A percentile compares a stretch with the other conserved stretches of the same genome.
Conservation (phyloP, 495 filamentous ascomycete genomes). For the Aspergillus ostianus region DNA sequence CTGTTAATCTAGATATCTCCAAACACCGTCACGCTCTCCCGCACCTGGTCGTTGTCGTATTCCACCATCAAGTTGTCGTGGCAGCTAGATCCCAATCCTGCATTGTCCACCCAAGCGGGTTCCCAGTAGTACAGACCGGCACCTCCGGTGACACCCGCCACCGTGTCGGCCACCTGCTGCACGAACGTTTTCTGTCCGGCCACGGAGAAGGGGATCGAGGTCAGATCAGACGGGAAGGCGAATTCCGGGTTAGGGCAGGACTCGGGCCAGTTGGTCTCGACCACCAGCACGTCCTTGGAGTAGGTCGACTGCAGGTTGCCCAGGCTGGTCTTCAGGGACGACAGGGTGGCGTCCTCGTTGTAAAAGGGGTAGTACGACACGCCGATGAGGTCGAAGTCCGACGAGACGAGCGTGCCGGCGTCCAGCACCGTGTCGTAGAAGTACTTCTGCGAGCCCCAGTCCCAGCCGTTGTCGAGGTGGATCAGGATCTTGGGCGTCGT, state of each 20-base stretch:
- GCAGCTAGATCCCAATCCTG: conserved; percentile 55
- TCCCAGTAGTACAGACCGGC: conserved; percentile 70
- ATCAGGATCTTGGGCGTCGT: conserved; percentile 63
- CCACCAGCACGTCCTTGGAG: conserved; percentile 60
- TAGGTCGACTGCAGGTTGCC: conserved; percentile 57
- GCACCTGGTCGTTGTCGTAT: conserved; percentile 26
- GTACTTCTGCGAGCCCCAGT: conserved; percentile 60
- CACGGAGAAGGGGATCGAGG: conserved; percentile 55
- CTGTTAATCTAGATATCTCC: conserved; percentile 24
- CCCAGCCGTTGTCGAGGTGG: conserved; percentile 70
- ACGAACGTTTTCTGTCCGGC: conserved; percentile 60
- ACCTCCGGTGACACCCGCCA: conserved; percentile 46
- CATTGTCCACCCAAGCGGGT: conserved; percentile 66
- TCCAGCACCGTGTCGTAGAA: conserved; percentile 60
- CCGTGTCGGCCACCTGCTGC: conserved; percentile 50
- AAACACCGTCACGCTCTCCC: conserved; percentile 34
- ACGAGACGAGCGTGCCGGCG: conserved; percentile 46
- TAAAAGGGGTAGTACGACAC: conserved; percentile 73
- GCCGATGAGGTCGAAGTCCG: conserved; percentile 68
- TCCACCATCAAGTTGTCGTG: conserved; percentile 47
- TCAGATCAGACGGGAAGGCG: conserved; percentile 57
- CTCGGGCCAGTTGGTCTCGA: conserved; percentile 68
- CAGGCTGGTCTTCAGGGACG: conserved; percentile 53
- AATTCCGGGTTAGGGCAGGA: conserved; percentile 54
- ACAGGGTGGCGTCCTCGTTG: conserved; percentile 51